Evolutionary conservation across 192 early-diverging fungal species (phyloP).

Genomic region (Radiomyces spectabilis): DNA sequence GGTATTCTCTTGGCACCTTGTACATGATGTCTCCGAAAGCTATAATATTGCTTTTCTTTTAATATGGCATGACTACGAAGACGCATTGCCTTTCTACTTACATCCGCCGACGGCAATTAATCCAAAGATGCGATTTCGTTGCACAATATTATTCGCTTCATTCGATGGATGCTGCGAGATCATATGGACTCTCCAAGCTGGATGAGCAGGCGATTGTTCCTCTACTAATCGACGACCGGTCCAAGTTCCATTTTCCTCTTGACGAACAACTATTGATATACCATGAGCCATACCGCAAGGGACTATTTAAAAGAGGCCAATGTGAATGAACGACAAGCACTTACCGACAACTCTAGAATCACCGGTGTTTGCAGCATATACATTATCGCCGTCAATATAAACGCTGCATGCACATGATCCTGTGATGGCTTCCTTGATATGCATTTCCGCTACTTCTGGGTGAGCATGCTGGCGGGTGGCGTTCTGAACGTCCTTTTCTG

Average conservation of each 20-base stretch:
- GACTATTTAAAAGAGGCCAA: conserved; percentile 20
- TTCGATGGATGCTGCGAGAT: conserved; percentile 22
- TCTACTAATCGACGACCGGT: conserved; percentile 50
- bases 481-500: conserved; percentile 17
- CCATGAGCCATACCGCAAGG: no score
- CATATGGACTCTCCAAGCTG: conserved; percentile 31
- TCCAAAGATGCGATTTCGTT: conserved; percentile 11
- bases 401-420: conserved; percentile 51
- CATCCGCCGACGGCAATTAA: conserved; percentile 27
- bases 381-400: conserved; percentile 39
- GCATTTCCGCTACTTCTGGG: conserved; percentile 18
- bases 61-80: no score
- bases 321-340: conserved; percentile 23
- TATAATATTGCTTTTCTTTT: conserved; percentile 11
- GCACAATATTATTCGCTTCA: conserved; percentile 9
- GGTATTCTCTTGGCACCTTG: conserved; percentile 41
- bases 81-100: no score
- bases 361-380: conserved; percentile 47
- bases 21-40: conserved; percentile 62
- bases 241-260: conserved; percentile 58
- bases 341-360: conserved; percentile 47
- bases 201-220: conserved; percentile 35
- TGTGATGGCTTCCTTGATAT: conserved; percentile 29
- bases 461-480: conserved; percentile 4
- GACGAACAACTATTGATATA: conserved; percentile 54